Evolutionary conservation across 148 eudicot species (phyloP), one percentile per base, ranked within the genome.

Genomic region (Pouteria glomerata): DNA sequence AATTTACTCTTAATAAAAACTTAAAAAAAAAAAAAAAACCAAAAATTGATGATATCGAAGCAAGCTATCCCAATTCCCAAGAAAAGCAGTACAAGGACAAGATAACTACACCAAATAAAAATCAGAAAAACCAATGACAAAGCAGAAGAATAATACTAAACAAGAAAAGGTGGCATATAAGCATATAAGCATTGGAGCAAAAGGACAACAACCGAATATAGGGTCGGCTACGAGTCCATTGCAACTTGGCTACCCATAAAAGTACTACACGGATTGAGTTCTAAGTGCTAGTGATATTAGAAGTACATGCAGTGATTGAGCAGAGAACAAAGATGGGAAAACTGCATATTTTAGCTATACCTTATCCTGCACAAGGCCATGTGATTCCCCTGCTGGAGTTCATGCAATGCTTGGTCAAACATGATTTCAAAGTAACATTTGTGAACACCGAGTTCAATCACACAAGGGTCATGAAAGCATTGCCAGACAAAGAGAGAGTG

Each of bases 351-450:
- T 18, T 74, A 30, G 65, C 21, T 23, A 65, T 74, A 57, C 77
- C 76, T 37, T 64, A 64, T 73, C 70, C 76, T 24, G 76, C 70
- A 24, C 76, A 73, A 64, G 76, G 76, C 55, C 77, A 74, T 74
- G 71, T 74, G 3, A 74, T 74, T 57, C 77, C 71, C 30, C 7
- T 66, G 21, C 58, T 74, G 71, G 77, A 74, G 71, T 57, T 74
- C 44, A 39, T 39, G 21, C 71, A 65, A 13, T 27, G n/a, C 29
- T 16, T 74, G 24, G 33, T 31, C 63, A 41, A 44, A n/a, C 71
- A 74, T 3, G 65, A 65, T 2, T n/a, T 74, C 42, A 65, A 45
- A 66, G 65, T 66, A n/a, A 74, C 77, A 12, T 74, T 65, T 29
- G 63, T 66, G 31, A 74, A 74, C 47, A 74, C 71, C 2, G 71